A percentile compares a stretch with the other conserved stretches of the same genome.
phyloP scores from a whole-genome alignment of 805 yeast genomes.

The Candida peoriensis region DNA sequence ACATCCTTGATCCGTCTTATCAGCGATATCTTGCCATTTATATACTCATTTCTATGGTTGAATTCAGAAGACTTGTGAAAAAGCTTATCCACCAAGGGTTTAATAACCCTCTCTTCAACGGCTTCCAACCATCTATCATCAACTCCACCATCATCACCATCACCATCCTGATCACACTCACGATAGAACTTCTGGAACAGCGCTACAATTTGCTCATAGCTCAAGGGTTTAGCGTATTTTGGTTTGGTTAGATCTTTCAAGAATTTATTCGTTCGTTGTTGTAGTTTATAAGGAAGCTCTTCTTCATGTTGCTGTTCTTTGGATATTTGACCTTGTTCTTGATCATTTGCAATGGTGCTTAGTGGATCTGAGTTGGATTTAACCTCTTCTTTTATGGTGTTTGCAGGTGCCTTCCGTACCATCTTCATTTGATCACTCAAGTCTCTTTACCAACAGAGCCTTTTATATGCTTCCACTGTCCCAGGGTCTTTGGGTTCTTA shows the following conservation, averaged over 20 bases:
- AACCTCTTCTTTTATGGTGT: neutral
- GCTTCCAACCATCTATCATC: slow-evolving; percentile 11
- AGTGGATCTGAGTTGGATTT: neutral
- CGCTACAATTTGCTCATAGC: slow-evolving; percentile 11
- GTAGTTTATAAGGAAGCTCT: slow-evolving; percentile 12
- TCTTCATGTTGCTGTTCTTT: slow-evolving; percentile 1
- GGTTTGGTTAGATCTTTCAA: slow-evolving; percentile 18
- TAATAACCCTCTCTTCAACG: slow-evolving; percentile 14
- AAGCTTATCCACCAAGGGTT: slow-evolving; percentile 11
- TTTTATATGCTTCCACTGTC: too few relatives aligned
- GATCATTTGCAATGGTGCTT: neutral
- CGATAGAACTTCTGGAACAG: slow-evolving; percentile 20
- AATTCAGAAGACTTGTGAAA: slow-evolving; percentile 14
- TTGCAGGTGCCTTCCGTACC: neutral
- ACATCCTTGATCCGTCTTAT: slow-evolving; percentile 11
- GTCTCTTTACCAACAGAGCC: too few relatives aligned
- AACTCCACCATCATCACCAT: slow-evolving; percentile 10
- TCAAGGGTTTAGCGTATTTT: slow-evolving; percentile 18
- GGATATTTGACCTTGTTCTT: neutral
- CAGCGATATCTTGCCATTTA: slow-evolving; percentile 12
- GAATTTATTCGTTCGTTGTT: slow-evolving; percentile 10
- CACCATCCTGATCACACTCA: slow-evolving; percentile 7
- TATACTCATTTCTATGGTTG: slow-evolving; percentile 11
- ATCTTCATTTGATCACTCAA: neutral
- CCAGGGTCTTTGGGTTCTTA: too few relatives aligned